Base-by-base conservation (phyloP, 169 alveolate species). In the Babesia bigemina region DNA sequence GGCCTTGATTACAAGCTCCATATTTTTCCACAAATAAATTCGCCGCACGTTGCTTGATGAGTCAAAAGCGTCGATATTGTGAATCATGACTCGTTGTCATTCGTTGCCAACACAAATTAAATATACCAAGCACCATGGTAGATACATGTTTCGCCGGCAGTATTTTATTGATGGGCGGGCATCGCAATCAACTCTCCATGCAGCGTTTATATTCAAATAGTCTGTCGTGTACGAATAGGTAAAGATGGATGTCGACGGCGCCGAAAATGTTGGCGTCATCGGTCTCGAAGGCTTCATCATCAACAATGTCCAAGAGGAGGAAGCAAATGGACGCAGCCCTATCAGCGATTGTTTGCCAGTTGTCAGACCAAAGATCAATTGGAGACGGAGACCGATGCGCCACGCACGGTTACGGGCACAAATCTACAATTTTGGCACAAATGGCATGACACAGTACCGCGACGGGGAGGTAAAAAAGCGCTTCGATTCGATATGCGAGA, bases 391-490 rank as follows among this genome's bases (percentile, higher is more conserved):
- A 26, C 63, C 76, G 17, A 19, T 29, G 55, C 21, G 22, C 14
- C 28, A 47, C 42, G 14, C 62, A 28, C 11, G 19, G 19, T 48
- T 58, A 19, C 42, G 81, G 57, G 69, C 75, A 8, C 62, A 62
- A 12, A 53, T 59, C 50, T 62, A 29, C 60, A 57, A 53, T 28
- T 44, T 57, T 47, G 13, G 70, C 26, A 29, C 75, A 1, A 71
- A 45, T 12, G 42, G 45, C 8, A 16, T 76, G 10, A 49, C 70
- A 45, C 65, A 70, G 19, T 67, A 79, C 52, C 44, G 84, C 33
- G 75, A 66, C 21, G 19, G 60, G n/a, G 78, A 79, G 12, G 55
- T 67, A 0, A 79, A 70, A 84, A 26, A 24, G 10, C 29, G 78
- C 24, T 24, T 79, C 17, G 47, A 70, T 33, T 26, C 67, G 7